Conservation (phyloP, 2,329 filamentous ascomycete species). For the Exophiala calicioides region DNA sequence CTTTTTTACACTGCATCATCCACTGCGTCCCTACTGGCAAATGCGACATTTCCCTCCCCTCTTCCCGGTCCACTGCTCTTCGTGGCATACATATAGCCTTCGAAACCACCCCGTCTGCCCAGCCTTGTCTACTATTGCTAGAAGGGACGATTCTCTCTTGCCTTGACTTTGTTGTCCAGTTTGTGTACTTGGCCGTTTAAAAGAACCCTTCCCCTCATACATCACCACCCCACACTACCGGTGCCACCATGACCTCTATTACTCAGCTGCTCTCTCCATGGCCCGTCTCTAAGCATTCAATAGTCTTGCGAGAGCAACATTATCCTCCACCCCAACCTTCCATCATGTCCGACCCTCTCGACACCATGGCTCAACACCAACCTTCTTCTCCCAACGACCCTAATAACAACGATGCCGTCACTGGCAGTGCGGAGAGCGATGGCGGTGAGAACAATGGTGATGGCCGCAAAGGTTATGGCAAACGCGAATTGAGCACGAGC, state of each 20-base stretch:
- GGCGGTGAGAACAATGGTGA: conserved; percentile 50
- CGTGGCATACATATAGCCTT: conserved; percentile 28
- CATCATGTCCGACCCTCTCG: conserved; percentile 19
- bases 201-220: conserved; percentile 1
- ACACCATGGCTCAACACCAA: conserved; percentile 24
- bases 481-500: conserved; percentile 89
- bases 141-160: conserved; percentile 10
- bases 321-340: conserved; percentile 26
- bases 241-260: conserved; percentile 34
- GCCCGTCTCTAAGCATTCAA: conserved; percentile 32
- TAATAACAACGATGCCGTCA: conserved; percentile 18
- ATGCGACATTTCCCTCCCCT: conserved; percentile 15
- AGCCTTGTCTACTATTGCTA: conserved; percentile 21
- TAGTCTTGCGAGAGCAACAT: conserved; percentile 32
- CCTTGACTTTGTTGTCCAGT: conserved; percentile 11
- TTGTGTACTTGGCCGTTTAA: not conserved
- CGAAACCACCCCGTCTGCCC: conserved; percentile 14
- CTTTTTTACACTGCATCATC: conserved; percentile 17
- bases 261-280: conserved; percentile 32
- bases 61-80: conserved; percentile 9
- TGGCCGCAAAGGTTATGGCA: conserved; percentile 69
- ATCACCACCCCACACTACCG: conserved; percentile 13
- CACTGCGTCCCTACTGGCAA: conserved; percentile 11
- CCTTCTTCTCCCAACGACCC: conserved; percentile 26
- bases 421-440: conserved; percentile 44